These are phyloP conservation scores for Melampsora americana DNA, from an alignment of 1,284 basidiomycete genomes.

Conservation along the genomic window DNA sequence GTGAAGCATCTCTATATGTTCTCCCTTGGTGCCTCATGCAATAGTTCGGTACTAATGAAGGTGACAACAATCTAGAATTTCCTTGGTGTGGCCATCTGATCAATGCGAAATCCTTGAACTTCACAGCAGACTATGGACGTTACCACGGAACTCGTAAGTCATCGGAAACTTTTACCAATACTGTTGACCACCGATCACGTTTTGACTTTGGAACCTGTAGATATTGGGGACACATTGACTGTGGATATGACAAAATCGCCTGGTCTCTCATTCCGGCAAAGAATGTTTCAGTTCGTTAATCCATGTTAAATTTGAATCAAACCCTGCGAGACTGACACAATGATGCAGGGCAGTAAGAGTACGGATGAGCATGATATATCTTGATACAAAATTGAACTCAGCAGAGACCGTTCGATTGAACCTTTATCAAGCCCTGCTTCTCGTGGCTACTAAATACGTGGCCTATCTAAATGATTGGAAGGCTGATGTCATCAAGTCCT, in stretches of 20 bases:
- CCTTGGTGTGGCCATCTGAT: slow-evolving; percentile 53
- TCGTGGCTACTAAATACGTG: slow-evolving; percentile 83
- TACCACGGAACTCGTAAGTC: slow-evolving; percentile 44
- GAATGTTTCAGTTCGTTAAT: slow-evolving; percentile 31
- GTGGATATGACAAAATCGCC: slow-evolving; percentile 33
- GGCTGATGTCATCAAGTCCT: slow-evolving; percentile 57
- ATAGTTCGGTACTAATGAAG: neutral
- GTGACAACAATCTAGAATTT: slow-evolving; percentile 44
- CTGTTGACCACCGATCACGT: neutral
- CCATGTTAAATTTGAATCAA: neutral
- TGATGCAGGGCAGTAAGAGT: slow-evolving; percentile 62
- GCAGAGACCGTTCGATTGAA: slow-evolving; percentile 68
- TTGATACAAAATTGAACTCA: slow-evolving; percentile 71
- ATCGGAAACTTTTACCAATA: neutral
- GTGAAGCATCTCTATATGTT: neutral
- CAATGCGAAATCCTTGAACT: slow-evolving; percentile 47
- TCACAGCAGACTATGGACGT: slow-evolving; percentile 49
- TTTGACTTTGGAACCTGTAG: slow-evolving; percentile 6
- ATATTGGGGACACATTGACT: slow-evolving; percentile 39
- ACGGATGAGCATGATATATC: slow-evolving; percentile 70
- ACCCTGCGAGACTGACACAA: neutral
- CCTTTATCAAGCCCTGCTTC: slow-evolving; percentile 78
- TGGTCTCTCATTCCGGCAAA: slow-evolving; percentile 28
- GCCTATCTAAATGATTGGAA: slow-evolving; percentile 70
- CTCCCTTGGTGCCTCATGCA: neutral